Conservation (phyloP, 768 basidiomycete genomes). For the Tylopilus felleus region DNA sequence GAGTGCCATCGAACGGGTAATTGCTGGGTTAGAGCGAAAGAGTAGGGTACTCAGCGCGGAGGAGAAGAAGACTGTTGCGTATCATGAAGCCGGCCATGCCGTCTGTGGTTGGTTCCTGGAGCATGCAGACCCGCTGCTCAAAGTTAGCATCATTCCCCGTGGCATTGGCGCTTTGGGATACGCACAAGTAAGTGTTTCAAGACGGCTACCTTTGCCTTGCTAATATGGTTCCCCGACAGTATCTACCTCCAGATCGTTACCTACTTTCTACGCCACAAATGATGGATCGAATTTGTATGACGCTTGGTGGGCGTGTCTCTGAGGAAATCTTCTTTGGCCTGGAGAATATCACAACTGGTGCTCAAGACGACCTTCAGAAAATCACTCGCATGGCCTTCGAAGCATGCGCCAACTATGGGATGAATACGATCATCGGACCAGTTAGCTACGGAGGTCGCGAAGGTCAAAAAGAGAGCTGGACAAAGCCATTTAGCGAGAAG, state of each 20-base stretch:
- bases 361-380: constrained; percentile 97
- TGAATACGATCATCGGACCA: constrained; percentile 93
- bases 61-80: constrained; percentile 98
- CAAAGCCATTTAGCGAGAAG: constrained; percentile 97
- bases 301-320: constrained; percentile 93
- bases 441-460: constrained; percentile 93
- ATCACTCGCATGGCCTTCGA: constrained; percentile 98
- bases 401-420: constrained; percentile 93
- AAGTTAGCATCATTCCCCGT: constrained; percentile 97
- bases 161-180: constrained; percentile 96
- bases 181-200: constrained; percentile 64
- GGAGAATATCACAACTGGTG: constrained; percentile 94
- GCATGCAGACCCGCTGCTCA: constrained; percentile 93
- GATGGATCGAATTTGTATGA: constrained; percentile 96
- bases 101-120: constrained; percentile 98
- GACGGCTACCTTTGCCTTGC: neutral
- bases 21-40: constrained; percentile 96
- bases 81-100: constrained; percentile 98
- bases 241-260: constrained; percentile 94
- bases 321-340: constrained; percentile 97
- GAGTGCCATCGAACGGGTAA: constrained; percentile 95
- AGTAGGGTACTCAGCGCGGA: constrained; percentile 87
- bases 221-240: constrained; percentile 42
- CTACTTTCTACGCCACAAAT: constrained; percentile 94
- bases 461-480: constrained; percentile 82